Base-by-base conservation (phyloP, 2,329 filamentous ascomycete genomes). In the Colletotrichum abscissum region DNA sequence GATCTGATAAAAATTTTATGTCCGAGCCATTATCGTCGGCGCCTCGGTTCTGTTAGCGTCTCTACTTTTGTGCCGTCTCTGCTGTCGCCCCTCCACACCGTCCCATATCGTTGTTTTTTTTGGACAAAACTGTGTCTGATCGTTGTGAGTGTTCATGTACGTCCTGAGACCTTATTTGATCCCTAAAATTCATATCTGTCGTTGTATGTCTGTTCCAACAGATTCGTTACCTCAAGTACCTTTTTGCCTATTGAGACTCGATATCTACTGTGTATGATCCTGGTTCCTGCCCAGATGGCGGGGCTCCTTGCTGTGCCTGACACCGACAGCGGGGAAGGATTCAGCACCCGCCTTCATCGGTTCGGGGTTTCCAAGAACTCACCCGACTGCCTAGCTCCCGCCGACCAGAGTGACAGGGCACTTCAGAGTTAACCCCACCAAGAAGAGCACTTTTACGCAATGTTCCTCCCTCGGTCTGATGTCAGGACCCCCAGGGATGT, bases 1-100 rank as follows among this genome's bases (percentile, higher is more conserved):
- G 71, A 73, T 73, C 62, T 55, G 62, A 64, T 64, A 64, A 64
- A 64, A 71, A 70, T 26, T 56, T 28, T 60, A 66, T n/a, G 62
- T 73, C 71, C 67, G 71, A 73, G 62, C 60, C 16, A 64, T 46
- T 57, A 38, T 60, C 42, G 58, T 73, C 66, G 66, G 70, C 71
- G 28, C 46, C 62, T 71, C 67, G 67, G 69, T 67, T 42, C 38
- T 46, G 49, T 71, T 65, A 67, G 63, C 63, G 35, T 30, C 33
- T n/a, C 52, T 57, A 19, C 52, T 28, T n/a, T 28, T 55, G 14
- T 24, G 49, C 52, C 12, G 33, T 42, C 4, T 24, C 24, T 54
- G 9, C 22, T 35, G 16, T 49, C 14, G 22, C 9, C 6, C 3
- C n/a, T 11, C 35, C 35, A 33, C 38, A 24, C 46, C 49, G n/a